Evolutionary conservation across 225 moss, liverwort and hornwort genomes (phyloP), one percentile per base, ranked within the genome.

Genomic region (Physcomitrium patens): DNA sequence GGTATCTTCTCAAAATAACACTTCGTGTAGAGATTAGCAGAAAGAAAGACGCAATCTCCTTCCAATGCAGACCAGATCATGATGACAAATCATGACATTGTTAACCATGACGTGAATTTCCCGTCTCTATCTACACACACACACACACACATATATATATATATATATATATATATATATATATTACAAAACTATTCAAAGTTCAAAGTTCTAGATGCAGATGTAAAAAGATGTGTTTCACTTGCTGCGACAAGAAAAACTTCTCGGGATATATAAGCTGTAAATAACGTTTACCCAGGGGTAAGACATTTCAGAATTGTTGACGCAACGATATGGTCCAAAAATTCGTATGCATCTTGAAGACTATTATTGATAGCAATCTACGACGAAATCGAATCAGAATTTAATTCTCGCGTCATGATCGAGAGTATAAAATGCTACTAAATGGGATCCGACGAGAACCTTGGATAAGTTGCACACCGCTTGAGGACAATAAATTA

Each of bases 301-400:
- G 96, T 96, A 76, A 96, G 88, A 74, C 96, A 96, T 80, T 94
- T 96, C 96, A 96, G 94, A 72, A 94, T 96, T 58, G 94, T 96
- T 37, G 96, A 94, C 13, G 88, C 94, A 57, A 96, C 92, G 28
- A 96, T 88, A 75, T 96, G 96, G 52, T 92, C 77, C 80, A 96
- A 72, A 77, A 96, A 94, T 79, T 92, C 94, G 78, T 91, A 85
- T 55, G 92, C 94, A 72, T 94, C 94, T 83, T 92, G 92, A 63
- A 96, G 92, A 42, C 81, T 86, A 9, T 92, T 96, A 53, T 96
- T 96, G 41, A 96, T 82, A 44, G 96, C 89, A 68, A 96, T 92
- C 93, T 95, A 63, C 75, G 67, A 77, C 43, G 23, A 77, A 59
- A 59, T 41, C 67, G 63, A 63, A 23, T n/a, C 57, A 67, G 22